These are phyloP conservation scores for Aschersonia sp. DNA, from an alignment of 2,329 filamentous ascomycete genomes.

Conservation along the genomic window DNA sequence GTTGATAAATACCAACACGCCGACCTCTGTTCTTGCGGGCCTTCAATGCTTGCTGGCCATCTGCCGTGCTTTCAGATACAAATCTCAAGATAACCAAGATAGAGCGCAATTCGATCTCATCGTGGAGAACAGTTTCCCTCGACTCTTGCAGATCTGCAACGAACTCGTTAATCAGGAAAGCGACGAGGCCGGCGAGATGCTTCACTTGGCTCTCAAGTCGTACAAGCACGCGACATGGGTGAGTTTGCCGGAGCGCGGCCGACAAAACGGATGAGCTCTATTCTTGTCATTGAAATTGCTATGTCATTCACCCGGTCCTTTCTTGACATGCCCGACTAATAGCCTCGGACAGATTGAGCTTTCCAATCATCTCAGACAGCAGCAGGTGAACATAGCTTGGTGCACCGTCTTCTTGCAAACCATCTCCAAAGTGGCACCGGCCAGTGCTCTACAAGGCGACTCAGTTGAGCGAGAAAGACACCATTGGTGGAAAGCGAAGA, in stretches of 20 bases:
- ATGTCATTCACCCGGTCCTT: too few species aligned
- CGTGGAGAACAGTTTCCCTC: conserved; percentile 79
- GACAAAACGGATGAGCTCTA: too few species aligned
- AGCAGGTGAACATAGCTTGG: conserved; percentile 82
- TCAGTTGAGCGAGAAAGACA: conserved; percentile 78
- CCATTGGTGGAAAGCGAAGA: conserved; percentile 99
- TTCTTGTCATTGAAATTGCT: too few species aligned
- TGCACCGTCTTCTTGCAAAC: conserved; percentile 89
- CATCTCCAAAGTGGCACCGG: conserved; percentile 71
- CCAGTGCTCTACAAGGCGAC: conserved; percentile 70
- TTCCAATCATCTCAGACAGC: conserved; percentile 60
- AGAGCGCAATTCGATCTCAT: conserved; percentile 88
- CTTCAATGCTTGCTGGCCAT: conserved; percentile 89
- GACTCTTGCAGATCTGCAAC: conserved; percentile 74
- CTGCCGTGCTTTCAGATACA: conserved; percentile 92
- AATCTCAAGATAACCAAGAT: conserved; percentile 60
- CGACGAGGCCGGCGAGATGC: conserved; percentile 90
- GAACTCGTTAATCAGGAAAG: conserved; percentile 82
- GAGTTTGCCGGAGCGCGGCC: conserved; percentile 1
- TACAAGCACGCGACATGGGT: conserved; percentile 99
- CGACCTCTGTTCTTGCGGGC: conserved; percentile 78
- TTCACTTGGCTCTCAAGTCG: conserved; percentile 86
- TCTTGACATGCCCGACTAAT: not conserved
- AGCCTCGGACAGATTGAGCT: conserved; percentile 59
- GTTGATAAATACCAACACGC: conserved; percentile 75